Percentiles rank a stretch among this genome's conserved stretches.
phyloP scores from a whole-genome alignment of 768 basidiomycete species.

The Tephrocybe sp. region DNA sequence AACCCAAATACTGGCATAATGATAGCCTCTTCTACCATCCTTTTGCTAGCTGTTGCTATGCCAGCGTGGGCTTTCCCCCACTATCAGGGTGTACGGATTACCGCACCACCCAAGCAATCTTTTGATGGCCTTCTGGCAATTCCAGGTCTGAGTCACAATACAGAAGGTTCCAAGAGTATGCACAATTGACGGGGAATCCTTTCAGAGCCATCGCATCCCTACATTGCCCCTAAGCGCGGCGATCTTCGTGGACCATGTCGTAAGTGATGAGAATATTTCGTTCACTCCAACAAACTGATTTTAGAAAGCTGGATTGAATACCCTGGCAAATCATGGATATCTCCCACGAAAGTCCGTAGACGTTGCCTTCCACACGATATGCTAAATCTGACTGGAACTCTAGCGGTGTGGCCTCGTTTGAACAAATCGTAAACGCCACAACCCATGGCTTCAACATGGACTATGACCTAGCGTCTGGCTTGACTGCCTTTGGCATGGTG shows the following conservation, averaged over 20 bases:
- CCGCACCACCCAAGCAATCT: slow-evolving; percentile 9
- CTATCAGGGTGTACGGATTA: slow-evolving; percentile 9
- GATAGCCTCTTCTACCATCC: background rate
- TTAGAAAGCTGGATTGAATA: slow-evolving; percentile 14
- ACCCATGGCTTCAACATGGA: slow-evolving; percentile 15
- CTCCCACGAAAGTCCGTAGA: slow-evolving; percentile 13
- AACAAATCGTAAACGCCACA: slow-evolving; percentile 11
- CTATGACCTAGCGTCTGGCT: slow-evolving; percentile 14
- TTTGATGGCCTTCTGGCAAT: slow-evolving; percentile 9
- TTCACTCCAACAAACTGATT: background rate
- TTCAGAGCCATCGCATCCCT: slow-evolving; percentile 12
- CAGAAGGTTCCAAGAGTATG: background rate
- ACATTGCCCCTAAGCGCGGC: slow-evolving; percentile 1
- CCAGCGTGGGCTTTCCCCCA: slow-evolving; percentile 4
- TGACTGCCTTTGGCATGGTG: slow-evolving; percentile 15
- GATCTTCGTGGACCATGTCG: slow-evolving; percentile 17
- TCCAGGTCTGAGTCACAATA: slow-evolving; percentile 4
- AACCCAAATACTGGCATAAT: background rate
- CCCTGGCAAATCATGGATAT: slow-evolving; percentile 17
- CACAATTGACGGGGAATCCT: background rate
- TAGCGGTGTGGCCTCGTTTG: slow-evolving; percentile 16
- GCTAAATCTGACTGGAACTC: background rate
- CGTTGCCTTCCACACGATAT: too few relatives aligned
- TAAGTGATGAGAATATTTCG: background rate
- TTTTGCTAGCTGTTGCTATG: slow-evolving; percentile 2